Evolutionary conservation across 129 eudicot species (phyloP).

Genomic region (Ambrosia trifida): DNA sequence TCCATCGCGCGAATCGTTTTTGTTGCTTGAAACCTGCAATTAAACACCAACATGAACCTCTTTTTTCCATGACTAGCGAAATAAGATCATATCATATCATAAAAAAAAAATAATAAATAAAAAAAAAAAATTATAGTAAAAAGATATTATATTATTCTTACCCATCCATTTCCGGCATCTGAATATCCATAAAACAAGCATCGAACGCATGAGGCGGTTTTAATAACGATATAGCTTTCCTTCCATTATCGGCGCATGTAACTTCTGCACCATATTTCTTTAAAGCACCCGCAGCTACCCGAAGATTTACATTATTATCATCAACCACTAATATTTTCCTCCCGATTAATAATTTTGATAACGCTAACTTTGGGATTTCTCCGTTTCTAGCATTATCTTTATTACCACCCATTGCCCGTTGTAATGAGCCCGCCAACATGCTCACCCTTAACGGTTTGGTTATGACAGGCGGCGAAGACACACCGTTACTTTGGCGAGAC

Average conservation of each 20-base stretch:
- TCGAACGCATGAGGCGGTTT: slow-evolving; percentile 76
- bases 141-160: slow-evolving; percentile 24
- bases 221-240: slow-evolving; percentile 61
- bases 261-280: slow-evolving; percentile 95
- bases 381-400: slow-evolving; percentile 51
- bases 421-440: slow-evolving; percentile 83
- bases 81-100: neutral
- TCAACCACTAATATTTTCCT: slow-evolving; percentile 88
- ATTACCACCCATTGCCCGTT: slow-evolving; percentile 66
- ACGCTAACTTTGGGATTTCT: slow-evolving; percentile 46
- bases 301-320: slow-evolving; percentile 83
- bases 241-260: slow-evolving; percentile 83
- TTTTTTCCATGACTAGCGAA: neutral
- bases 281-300: slow-evolving; percentile 86
- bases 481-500: slow-evolving; percentile 25
- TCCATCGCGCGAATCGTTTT: slow-evolving; percentile 56
- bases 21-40: slow-evolving; percentile 88
- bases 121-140: too few relatives aligned
- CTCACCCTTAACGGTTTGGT: slow-evolving; percentile 84
- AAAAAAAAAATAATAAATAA: too few relatives aligned
- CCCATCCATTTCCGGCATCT: slow-evolving; percentile 99
- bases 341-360: slow-evolving; percentile 60
- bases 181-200: slow-evolving; percentile 99
- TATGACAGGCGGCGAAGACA: slow-evolving; percentile 48
- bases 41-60: too few relatives aligned